Evolutionary conservation across 2,329 filamentous ascomycete genomes (phyloP), one percentile per base, ranked within the genome.

Genomic region (Xylariaceae sp.): DNA sequence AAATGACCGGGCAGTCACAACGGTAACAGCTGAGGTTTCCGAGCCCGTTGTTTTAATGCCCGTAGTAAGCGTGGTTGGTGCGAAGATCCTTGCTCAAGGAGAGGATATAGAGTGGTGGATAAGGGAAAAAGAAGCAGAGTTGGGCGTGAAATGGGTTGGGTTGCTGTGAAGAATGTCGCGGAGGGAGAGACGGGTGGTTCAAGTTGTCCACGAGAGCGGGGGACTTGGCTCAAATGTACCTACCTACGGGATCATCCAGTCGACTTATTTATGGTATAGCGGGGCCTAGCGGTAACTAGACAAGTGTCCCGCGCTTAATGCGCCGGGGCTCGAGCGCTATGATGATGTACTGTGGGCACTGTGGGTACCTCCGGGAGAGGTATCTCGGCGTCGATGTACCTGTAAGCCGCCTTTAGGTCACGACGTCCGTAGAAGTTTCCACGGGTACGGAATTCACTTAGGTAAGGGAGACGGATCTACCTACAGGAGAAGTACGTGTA

Each of bases 81-180:
- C 63, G 67, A 66, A 55, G 39, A 64, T 66, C 64, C 67, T 61
- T 61, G 65, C 61, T 61, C 62, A 49, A 44, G 49, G 23, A 51
- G 49, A 48, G 51, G 58, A 51, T 52, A 47, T 58, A 15, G 49
- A 51, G 49, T 15, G 47, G 47, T 49, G 17, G 47, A 30, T 30
- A 35, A 13, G 8, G 11, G 54, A 60, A 57, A 57, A 58, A 58
- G 39, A 58, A 58, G 18, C 35, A 55, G 62, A 68, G 68, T 71
- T 70, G 69, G 69, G 68, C 68, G 69, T 66, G 59, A 69, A 69
- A 68, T 60, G 64, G 58, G 60, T 66, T 64, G 69, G 69, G 69
- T 69, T 69, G 62, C 60, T 57, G 59, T 61, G 55, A 62, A 59
- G 62, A 30, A 30, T 30, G 48, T 63, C 60, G 62, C 62, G 55